Conservation (phyloP, 1,284 basidiomycete species). For the Rhizoctonia solani region DNA sequence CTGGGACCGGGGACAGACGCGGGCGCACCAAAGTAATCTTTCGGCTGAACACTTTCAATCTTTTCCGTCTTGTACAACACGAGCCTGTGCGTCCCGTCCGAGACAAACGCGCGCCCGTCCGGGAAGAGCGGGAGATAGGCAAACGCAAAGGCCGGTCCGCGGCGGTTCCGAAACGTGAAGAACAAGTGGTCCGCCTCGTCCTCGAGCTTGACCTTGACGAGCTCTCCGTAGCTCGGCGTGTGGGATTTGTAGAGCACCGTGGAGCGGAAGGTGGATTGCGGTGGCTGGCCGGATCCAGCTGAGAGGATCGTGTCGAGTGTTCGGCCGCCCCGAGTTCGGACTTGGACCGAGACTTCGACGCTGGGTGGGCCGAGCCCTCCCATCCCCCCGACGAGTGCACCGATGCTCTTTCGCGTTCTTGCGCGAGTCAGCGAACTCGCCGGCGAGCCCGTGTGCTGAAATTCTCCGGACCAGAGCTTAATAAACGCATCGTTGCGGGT, state of each 20-base stretch:
- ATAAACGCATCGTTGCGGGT: constrained; percentile 93
- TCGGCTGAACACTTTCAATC: constrained; percentile 58
- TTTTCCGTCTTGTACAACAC: constrained; percentile 82
- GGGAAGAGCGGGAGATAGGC: constrained; percentile 89
- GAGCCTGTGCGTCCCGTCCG: constrained; percentile 88
- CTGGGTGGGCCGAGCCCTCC: constrained; percentile 51
- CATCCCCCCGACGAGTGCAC: constrained; percentile 45
- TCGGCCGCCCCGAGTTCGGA: constrained; percentile 77
- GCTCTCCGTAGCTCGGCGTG: constrained; percentile 89
- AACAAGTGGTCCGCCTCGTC: constrained; percentile 71
- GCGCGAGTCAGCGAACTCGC: constrained; percentile 64
- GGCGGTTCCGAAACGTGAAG: constrained; percentile 89
- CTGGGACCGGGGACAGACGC: constrained; percentile 62
- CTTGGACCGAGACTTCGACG: constrained; percentile 88
- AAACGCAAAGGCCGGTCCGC: constrained; percentile 82
- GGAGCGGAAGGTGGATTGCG: constrained; percentile 81
- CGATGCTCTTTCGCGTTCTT: constrained; percentile 56
- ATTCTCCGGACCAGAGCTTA: constrained; percentile 91
- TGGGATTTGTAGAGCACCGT: constrained; percentile 87
- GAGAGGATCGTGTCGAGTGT: constrained; percentile 76
- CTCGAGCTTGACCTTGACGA: constrained; percentile 80
- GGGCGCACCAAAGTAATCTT: constrained; percentile 71
- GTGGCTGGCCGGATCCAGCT: constrained; percentile 83
- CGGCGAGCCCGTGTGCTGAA: constrained; percentile 57
- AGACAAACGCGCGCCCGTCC: constrained; percentile 77